These are phyloP conservation scores for Schizonepeta tenuifolia DNA, from an alignment of 257 asterid species.

Conservation along the genomic window DNA sequence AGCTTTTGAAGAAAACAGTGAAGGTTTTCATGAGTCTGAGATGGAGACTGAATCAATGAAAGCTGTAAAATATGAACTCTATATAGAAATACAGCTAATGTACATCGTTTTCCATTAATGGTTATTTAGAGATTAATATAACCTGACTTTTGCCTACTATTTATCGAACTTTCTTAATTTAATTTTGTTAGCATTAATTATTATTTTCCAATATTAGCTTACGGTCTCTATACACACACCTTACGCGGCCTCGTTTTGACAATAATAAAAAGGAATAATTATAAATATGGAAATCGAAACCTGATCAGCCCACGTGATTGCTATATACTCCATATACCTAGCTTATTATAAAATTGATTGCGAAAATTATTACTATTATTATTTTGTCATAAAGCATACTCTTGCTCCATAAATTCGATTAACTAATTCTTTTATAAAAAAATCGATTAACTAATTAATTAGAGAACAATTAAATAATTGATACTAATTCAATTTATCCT, in stretches of 20 bases:
- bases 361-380: too few relatives aligned
- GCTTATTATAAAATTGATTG: too few relatives aligned
- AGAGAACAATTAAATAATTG: too few relatives aligned
- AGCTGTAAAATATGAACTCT: conserved; percentile 42
- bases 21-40: conserved; percentile 28
- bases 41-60: conserved; percentile 36
- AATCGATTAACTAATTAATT: too few relatives aligned
- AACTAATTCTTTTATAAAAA: too few relatives aligned
- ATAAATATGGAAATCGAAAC: not conserved
- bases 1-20: not conserved
- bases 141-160: conserved; percentile 10
- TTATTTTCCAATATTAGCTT: not conserved
- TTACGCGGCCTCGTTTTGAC: too few relatives aligned
- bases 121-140: not conserved
- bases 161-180: conserved; percentile 7
- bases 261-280: not conserved
- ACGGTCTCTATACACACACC: not conserved
- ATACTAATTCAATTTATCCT: too few relatives aligned
- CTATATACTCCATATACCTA: not conserved
- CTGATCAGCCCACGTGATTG: not conserved
- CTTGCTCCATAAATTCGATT: too few relatives aligned
- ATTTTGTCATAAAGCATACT: too few relatives aligned
- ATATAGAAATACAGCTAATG: conserved; percentile 32
- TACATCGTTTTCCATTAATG: conserved; percentile 15
- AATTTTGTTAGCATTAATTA: not conserved